Evolutionary conservation across 345 rosid genomes (phyloP).

Genomic region (Corymbia maculata): DNA sequence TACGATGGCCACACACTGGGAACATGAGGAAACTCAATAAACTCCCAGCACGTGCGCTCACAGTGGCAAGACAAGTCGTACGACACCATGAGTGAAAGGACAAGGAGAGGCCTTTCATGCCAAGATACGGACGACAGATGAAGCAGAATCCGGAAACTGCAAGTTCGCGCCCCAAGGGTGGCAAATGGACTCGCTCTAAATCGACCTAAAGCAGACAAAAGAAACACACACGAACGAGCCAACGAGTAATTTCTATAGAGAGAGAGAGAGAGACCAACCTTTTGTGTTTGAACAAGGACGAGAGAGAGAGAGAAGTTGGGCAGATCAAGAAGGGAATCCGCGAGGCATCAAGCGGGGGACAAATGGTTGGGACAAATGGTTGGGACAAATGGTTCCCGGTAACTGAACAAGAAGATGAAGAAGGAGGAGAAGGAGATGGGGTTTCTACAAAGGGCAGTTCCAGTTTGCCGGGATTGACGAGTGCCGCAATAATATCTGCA

Average conservation of each 20-base stretch:
- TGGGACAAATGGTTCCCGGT: background rate
- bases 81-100: background rate
- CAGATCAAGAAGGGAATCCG: background rate
- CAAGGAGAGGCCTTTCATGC: background rate
- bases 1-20: background rate
- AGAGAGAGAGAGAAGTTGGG: background rate
- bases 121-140: background rate
- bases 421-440: background rate
- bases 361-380: background rate
- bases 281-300: background rate
- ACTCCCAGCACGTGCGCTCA: background rate
- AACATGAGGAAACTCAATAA: background rate
- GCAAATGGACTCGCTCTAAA: background rate
- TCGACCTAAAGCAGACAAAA: background rate
- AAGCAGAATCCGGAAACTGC: background rate
- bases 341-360: background rate
- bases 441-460: background rate
- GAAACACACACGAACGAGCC: background rate
- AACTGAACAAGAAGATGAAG: background rate
- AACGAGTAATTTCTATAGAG: background rate
- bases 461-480: background rate
- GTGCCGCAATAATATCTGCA: background rate
- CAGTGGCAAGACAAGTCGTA: background rate
- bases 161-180: background rate
- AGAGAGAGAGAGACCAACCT: background rate